Percentiles rank a stretch among this genome's conserved stretches.
These are phyloP conservation scores for Phytophthora pisi DNA, from an alignment of 352 stramenopile species.

Conservation along the genomic window DNA sequence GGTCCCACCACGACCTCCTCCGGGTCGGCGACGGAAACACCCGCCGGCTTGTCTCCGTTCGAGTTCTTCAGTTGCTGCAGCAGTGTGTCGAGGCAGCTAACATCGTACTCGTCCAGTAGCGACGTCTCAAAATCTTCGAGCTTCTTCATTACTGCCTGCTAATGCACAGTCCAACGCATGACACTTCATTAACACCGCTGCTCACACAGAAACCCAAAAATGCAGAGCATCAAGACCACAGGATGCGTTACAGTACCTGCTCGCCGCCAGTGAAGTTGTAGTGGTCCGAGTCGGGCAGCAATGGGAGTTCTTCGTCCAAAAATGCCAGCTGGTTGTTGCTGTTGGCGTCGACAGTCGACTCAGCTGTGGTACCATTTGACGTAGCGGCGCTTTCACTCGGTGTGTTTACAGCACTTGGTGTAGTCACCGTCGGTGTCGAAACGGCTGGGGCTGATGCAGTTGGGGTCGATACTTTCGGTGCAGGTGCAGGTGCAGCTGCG, in stretches of 20 bases:
- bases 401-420: constrained; percentile 5
- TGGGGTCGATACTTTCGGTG: constrained; percentile 8
- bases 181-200: constrained; percentile 31
- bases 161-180: constrained; percentile 36
- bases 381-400: constrained; percentile 1
- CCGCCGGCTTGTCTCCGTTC: constrained; percentile 45
- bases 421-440: constrained; percentile 10
- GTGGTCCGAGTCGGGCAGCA: constrained; percentile 71
- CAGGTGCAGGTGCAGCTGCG: neutral
- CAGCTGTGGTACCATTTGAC: constrained; percentile 11
- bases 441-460: constrained; percentile 7
- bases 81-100: constrained; percentile 83
- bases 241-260: constrained; percentile 58
- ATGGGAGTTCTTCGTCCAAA: constrained; percentile 75
- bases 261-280: constrained; percentile 80
- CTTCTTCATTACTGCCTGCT: constrained; percentile 89
- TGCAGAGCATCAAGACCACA: constrained; percentile 8
- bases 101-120: constrained; percentile 88
- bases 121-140: constrained; percentile 89
- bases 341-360: constrained; percentile 18
- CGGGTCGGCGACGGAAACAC: constrained; percentile 51
- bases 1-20: constrained; percentile 67
- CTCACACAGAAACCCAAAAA: constrained; percentile 5
- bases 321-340: constrained; percentile 58
- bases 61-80: constrained; percentile 78